Percentiles rank a stretch among this genome's conserved stretches.
phyloP scores from a whole-genome alignment of 257 asterid genomes.

The Asclepias syriaca region DNA sequence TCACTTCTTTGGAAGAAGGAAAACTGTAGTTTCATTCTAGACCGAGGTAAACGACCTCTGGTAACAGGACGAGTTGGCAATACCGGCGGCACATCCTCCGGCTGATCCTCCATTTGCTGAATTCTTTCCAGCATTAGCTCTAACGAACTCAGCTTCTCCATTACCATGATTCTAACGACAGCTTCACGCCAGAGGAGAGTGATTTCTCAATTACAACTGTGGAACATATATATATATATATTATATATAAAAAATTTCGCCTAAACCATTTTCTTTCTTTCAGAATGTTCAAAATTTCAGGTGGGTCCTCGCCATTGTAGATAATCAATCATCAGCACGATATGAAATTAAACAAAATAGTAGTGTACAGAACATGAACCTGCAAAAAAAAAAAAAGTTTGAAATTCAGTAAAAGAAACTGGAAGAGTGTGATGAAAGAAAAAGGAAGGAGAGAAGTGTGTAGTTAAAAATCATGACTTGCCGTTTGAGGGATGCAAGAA shows the following conservation, averaged over 20 bases:
- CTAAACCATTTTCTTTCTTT: conserved; percentile 20
- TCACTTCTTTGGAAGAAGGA: conserved; percentile 10
- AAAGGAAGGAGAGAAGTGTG: not conserved
- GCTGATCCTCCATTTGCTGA: conserved; percentile 43
- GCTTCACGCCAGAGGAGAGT: conserved; percentile 2
- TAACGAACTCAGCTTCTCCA: conserved; percentile 55
- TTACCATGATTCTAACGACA: conserved; percentile 28
- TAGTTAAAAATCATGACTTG: conserved; percentile 6
- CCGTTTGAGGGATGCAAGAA: conserved; percentile 7
- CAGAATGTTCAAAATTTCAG: conserved; percentile 6
- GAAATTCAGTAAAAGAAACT: not conserved
- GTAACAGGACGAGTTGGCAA: conserved; percentile 63
- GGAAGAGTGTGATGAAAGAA: conserved; percentile 1
- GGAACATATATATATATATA: conserved; percentile 14
- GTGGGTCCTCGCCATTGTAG: conserved; percentile 15
- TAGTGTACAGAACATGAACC: not conserved
- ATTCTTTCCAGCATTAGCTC: conserved; percentile 68
- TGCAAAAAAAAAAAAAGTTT: not conserved
- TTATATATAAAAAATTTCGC: no score
- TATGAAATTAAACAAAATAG: not conserved
- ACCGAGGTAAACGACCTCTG: conserved; percentile 56
- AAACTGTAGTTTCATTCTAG: conserved; percentile 33
- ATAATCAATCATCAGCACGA: conserved; percentile 3
- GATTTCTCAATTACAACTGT: conserved; percentile 13
- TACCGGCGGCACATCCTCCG: conserved; percentile 43